These are phyloP conservation scores for Plasmodium coatneyi DNA, from an alignment of 169 alveolate species.

Conservation along the genomic window DNA sequence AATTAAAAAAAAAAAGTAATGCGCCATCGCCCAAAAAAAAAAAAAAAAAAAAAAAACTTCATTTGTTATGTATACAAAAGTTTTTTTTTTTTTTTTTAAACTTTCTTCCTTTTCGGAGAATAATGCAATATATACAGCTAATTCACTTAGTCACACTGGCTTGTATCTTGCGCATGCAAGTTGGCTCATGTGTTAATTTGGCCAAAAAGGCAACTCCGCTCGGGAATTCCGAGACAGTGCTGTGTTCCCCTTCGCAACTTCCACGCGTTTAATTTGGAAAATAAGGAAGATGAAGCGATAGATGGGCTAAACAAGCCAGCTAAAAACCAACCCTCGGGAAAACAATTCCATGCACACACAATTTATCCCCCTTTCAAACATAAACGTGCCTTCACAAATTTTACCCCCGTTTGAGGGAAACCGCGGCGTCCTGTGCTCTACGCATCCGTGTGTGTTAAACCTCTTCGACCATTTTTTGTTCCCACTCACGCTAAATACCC, in stretches of 20 bases:
- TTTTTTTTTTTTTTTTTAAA: neutral
- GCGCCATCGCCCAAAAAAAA: neutral
- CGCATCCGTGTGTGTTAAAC: neutral
- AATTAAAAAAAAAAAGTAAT: no score
- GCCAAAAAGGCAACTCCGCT: neutral
- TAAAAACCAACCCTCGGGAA: neutral
- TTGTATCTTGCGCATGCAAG: neutral
- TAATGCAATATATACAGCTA: neutral
- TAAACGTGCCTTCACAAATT: neutral
- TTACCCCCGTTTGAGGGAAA: neutral
- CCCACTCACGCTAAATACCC: constrained; percentile 29
- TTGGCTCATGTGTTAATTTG: neutral
- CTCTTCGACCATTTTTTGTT: neutral
- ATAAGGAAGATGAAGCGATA: neutral
- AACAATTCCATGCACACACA: neutral
- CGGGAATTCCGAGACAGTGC: neutral
- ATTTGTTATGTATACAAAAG: neutral
- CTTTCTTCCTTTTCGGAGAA: neutral
- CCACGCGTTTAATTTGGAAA: neutral
- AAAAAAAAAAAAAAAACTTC: neutral
- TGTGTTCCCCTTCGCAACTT: neutral
- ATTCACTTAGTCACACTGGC: neutral
- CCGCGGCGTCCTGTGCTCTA: neutral
- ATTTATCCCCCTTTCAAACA: neutral
- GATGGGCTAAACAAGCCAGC: neutral